Conservation (phyloP, 2,329 filamentous ascomycete species). For the Aureobasidium leucospermi region DNA sequence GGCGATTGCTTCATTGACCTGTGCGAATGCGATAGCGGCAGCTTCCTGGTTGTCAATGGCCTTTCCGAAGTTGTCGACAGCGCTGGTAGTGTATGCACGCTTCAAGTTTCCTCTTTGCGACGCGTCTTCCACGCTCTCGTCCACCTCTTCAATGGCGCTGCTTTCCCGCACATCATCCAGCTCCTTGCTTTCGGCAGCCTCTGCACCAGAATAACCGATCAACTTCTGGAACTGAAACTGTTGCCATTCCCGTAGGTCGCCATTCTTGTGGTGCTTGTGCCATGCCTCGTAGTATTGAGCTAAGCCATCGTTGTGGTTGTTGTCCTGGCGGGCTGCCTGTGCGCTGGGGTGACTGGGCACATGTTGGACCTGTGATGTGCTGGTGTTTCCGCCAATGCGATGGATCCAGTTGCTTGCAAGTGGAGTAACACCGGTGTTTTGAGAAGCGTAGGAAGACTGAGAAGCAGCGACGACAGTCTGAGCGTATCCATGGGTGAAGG, state of each 20-base stretch:
- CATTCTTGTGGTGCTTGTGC: constrained; percentile 63
- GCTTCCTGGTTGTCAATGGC: constrained; percentile 40
- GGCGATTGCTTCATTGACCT: constrained; percentile 78
- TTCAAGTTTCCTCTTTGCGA: constrained; percentile 30
- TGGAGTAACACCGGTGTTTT: constrained; percentile 49
- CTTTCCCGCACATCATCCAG: constrained; percentile 27
- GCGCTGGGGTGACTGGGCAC: constrained; percentile 27
- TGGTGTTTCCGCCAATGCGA: constrained; percentile 34
- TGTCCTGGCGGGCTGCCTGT: constrained; percentile 28
- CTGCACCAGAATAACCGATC: constrained; percentile 63
- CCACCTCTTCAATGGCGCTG: constrained; percentile 30
- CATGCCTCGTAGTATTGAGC: constrained; percentile 89
- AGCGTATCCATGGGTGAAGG: constrained; percentile 94
- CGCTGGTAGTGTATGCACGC: constrained; percentile 47
- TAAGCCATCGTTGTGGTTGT: constrained; percentile 48
- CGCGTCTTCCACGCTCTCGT: constrained; percentile 24
- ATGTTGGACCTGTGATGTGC: constrained; percentile 22
- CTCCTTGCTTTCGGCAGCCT: constrained; percentile 23
- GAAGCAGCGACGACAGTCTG: constrained; percentile 95
- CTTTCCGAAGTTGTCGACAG: constrained; percentile 55
- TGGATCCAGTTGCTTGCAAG: constrained; percentile 44
- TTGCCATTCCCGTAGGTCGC: constrained; percentile 74
- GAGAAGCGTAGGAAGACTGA: constrained; percentile 71
- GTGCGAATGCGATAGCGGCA: constrained; percentile 57
- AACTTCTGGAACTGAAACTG: constrained; percentile 84